Base-by-base conservation (phyloP, 208 protist species). In the Leishmania tropica region DNA sequence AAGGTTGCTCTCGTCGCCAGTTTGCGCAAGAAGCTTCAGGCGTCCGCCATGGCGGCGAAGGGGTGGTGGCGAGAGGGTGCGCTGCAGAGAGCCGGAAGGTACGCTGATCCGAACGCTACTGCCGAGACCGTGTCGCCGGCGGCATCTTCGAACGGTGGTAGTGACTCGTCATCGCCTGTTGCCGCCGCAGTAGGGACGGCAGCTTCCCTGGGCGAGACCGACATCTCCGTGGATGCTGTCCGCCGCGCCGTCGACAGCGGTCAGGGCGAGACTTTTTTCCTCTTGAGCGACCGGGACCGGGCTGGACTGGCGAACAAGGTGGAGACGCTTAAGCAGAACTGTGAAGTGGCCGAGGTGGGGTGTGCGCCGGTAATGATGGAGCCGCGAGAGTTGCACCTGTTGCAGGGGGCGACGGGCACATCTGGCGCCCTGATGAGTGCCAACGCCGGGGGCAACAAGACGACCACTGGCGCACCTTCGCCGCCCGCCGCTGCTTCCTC, bases 241-340 rank as follows among this genome's bases (percentile, higher is more conserved):
- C 56, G 62, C 7, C 77, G 53, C 8, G 83, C 80, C 10, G 79
- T 95, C 8, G 86, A 90, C 35, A 83, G 85, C 40, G 93, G 89
- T 24, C 92, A 96, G 70, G 92, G 92, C 8, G 93, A 97, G 80
- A 92, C 88, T 42, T 95, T 96, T 80, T 83, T 93, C 35, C 70
- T 92, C 67, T 28, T 97, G 35, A 65, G 85, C 37, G 88, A 86
- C 24, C 48, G 53, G 37, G 83, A 76, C 6, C 83, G 54, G 28
- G 78, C 76, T 3, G 83, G 80, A 15, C 86, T 96, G 67, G 85
- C 80, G 68, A 53, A 45, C 40, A 88, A 87, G 40, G 76, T 88
- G 13, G 65, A 64, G 17, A 75, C 81, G 78, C 83, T 96, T 11
- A 79, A 54, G 24, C 37, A n/a, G 7, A 90, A 80, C 73, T 87